Evolutionary conservation across 306 rosid species (phyloP).

Genomic region (Fragaria nilgerrensis): DNA sequence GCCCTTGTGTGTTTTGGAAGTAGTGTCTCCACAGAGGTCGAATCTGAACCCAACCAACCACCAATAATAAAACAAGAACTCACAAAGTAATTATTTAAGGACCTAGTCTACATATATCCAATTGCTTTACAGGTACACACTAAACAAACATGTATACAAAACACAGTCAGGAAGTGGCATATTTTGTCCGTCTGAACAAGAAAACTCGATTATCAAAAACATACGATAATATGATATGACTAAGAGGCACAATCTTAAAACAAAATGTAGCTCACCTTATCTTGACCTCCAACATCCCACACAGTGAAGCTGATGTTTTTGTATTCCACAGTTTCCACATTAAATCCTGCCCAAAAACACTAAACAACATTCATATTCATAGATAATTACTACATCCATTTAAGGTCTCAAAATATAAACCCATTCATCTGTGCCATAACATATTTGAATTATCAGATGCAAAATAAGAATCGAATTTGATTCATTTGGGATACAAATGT

Average conservation of each 20-base stretch:
- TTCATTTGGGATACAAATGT: neutral
- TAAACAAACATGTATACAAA: neutral
- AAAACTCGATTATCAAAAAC: neutral
- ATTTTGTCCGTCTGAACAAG: neutral
- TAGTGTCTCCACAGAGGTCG: slow-evolving; percentile 73
- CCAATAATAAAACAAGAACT: neutral
- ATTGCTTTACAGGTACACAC: neutral
- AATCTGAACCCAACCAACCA: slow-evolving; percentile 28
- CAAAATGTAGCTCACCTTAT: slow-evolving; percentile 36
- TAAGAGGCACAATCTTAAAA: neutral
- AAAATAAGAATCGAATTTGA: neutral
- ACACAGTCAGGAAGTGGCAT: too few relatives aligned
- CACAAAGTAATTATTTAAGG: neutral
- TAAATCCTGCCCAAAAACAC: slow-evolving; percentile 40
- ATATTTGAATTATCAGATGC: neutral
- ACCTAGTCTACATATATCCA: neutral
- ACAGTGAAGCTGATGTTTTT: slow-evolving; percentile 57
- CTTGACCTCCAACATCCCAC: slow-evolving; percentile 66
- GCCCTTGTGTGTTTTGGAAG: slow-evolving; percentile 75
- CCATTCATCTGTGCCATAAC: neutral
- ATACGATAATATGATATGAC: too few relatives aligned
- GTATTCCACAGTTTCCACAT: slow-evolving; percentile 55
- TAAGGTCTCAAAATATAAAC: neutral
- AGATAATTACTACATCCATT: neutral
- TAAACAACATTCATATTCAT: neutral